Conservation (phyloP, 768 basidiomycete species). For the Trametes coccinea region DNA sequence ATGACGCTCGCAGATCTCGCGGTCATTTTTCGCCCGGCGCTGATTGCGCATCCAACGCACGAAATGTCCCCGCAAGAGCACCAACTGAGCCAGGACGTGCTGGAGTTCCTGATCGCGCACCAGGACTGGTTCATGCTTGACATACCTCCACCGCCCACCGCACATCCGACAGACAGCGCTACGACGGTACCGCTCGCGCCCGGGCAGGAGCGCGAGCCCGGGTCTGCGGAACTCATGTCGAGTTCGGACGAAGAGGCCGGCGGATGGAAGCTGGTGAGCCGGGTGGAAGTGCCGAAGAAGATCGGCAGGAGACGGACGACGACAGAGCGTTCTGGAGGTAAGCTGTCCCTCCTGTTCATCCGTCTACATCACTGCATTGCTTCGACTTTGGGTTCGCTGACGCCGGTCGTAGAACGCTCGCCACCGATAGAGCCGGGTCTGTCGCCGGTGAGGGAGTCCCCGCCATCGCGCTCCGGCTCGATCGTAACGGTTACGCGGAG, state of each 20-base stretch:
- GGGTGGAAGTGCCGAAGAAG: conserved; percentile 37
- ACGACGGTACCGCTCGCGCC: conserved; percentile 21
- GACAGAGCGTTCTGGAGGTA: conserved; percentile 40
- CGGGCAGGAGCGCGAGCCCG: conserved; percentile 30
- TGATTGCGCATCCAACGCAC: conserved; percentile 87
- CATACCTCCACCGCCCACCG: conserved; percentile 66
- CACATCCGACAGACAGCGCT: conserved; percentile 19
- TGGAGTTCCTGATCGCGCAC: conserved; percentile 95
- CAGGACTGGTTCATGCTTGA: conserved; percentile 96
- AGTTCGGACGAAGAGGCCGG: conserved; percentile 46
- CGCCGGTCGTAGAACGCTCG: conserved; percentile 27
- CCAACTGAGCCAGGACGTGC: conserved; percentile 81
- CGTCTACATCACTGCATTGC: not conserved
- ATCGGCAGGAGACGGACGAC: conserved; percentile 60
- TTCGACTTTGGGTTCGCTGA: not conserved
- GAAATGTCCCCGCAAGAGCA: conserved; percentile 87
- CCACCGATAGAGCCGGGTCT: conserved; percentile 35
- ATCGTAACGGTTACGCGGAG: conserved; percentile 54
- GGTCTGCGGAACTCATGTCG: conserved; percentile 24
- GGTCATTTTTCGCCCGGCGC: conserved; percentile 94
- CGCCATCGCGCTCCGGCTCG: conserved; percentile 34
- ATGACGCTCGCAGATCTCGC: conserved; percentile 69
- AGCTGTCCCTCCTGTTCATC: not conserved
- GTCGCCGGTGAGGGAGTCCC: conserved; percentile 50
- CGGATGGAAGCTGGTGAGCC: conserved; percentile 55